These are phyloP conservation scores for Exophiala lecanii-corni DNA, from an alignment of 2,329 filamentous ascomycete genomes.

Conservation along the genomic window DNA sequence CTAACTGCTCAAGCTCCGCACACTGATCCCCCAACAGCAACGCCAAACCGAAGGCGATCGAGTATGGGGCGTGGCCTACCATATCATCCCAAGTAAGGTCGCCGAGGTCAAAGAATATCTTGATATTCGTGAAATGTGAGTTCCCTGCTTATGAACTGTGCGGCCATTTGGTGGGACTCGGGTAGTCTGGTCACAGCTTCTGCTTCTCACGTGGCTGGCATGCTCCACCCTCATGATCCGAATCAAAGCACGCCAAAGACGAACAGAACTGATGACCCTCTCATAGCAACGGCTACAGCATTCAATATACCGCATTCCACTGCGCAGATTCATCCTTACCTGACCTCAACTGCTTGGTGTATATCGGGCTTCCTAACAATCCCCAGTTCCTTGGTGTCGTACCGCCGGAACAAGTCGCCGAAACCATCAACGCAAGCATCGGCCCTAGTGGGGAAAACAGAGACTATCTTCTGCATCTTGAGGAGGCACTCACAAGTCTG, in stretches of 20 bases:
- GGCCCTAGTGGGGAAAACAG: slow-evolving; percentile 86
- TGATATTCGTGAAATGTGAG: slow-evolving; percentile 80
- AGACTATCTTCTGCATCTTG: slow-evolving; percentile 81
- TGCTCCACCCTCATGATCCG: too few species aligned
- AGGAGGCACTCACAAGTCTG: slow-evolving; percentile 67
- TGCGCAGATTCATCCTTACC: slow-evolving; percentile 41
- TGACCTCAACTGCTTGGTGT: slow-evolving; percentile 64
- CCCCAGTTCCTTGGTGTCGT: slow-evolving; percentile 77
- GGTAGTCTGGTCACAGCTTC: too few species aligned
- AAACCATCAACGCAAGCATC: slow-evolving; percentile 69
- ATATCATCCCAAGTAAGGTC: slow-evolving; percentile 68
- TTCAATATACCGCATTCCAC: slow-evolving; percentile 84
- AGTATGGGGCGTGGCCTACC: slow-evolving; percentile 92
- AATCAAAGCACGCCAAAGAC: too few species aligned
- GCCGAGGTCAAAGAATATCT: slow-evolving; percentile 82
- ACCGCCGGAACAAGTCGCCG: slow-evolving; percentile 32
- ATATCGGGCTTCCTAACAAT: slow-evolving; percentile 91
- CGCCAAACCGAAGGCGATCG: slow-evolving; percentile 46
- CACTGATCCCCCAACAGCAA: slow-evolving; percentile 33
- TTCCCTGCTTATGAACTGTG: background rate
- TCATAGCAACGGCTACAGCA: slow-evolving; percentile 79
- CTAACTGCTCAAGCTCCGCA: slow-evolving; percentile 12
- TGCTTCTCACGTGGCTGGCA: too few species aligned
- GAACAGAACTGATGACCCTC: too few species aligned
- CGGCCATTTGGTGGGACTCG: too few species aligned